These are phyloP conservation scores for Fraxinus ornus DNA, from an alignment of 305 asterid genomes.

Conservation along the genomic window DNA sequence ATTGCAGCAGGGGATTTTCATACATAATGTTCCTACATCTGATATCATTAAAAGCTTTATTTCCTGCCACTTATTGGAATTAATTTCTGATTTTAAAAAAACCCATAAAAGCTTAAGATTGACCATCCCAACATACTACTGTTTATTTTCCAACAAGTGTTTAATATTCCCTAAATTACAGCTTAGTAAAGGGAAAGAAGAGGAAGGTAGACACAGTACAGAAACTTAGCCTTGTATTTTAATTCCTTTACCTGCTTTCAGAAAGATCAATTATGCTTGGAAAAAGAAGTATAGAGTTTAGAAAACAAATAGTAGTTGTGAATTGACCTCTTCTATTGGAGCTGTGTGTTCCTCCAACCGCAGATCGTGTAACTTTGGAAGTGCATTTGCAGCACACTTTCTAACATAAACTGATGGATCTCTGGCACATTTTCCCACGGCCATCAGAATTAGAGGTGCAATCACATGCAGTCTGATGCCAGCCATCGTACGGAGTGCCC, in stretches of 20 bases:
- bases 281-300: slow-evolving; percentile 4
- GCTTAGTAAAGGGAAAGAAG: not conserved
- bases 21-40: not conserved
- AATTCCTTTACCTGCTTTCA: slow-evolving; percentile 8
- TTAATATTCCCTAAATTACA: not conserved
- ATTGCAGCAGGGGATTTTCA: not conserved
- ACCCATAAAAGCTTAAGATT: not conserved
- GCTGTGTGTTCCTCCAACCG: slow-evolving; percentile 74
- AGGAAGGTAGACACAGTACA: not conserved
- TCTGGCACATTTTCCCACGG: slow-evolving; percentile 85
- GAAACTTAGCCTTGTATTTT: slow-evolving; percentile 3
- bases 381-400: slow-evolving; percentile 96
- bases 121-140: slow-evolving; percentile 1
- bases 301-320: slow-evolving; percentile 11
- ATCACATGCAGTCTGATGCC: slow-evolving; percentile 89
- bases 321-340: slow-evolving; percentile 76
- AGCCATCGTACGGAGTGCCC: slow-evolving; percentile 98
- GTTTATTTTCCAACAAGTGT: slow-evolving; percentile 4
- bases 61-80: slow-evolving; percentile 11
- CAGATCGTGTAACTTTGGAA: slow-evolving; percentile 87
- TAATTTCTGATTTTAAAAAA: not conserved
- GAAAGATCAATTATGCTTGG: not conserved
- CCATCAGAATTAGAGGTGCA: slow-evolving; percentile 78
- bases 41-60: not conserved
- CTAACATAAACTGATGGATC: slow-evolving; percentile 94